Evolutionary conservation across 2,329 filamentous ascomycete species (phyloP), one percentile per base, ranked within the genome.

Genomic region (Aspergillus arachidicola): DNA sequence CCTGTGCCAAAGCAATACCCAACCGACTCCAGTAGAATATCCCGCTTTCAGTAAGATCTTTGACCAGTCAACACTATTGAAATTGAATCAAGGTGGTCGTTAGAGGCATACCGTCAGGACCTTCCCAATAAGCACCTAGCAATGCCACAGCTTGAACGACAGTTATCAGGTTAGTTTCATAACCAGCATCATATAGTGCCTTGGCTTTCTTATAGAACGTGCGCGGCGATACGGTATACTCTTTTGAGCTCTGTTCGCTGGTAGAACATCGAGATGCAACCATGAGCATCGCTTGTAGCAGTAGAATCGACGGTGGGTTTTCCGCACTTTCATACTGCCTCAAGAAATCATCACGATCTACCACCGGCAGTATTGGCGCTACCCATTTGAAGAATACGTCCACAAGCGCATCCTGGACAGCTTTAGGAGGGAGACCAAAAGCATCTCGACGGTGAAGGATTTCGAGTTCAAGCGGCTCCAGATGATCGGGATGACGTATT

Each of bases 21-120:
- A 66, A 32, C n/a, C 62, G 59, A 43, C 64, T 66, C 64, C 64
- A 66, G 28, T 66, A 66, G 58, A 66, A 66, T 36, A 66, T 55
- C 6, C 64, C 64, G 55, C 41, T 64, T 50, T 66, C 64, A n/a
- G 57, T 61, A 34, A 66, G 62, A 34, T 66, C 64, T 66, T 59
- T 38, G 11, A 23, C 28, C 6, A 5, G 46, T 63, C 57, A 65
- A 38, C 41, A 61, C 34, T 10, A 41, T 12, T n/a, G 28, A 19
- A 36, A 30, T 23, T 51, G 34, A 56, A 26, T 11, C 34, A 53
- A 10, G 41, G 43, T 12, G 32, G 4, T 11, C 16, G 11, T 19
- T 19, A 30, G 51, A n/a, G n/a, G 21, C 58, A 46, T 61, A 66
- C 64, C 64, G 57, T 66, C 64, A 5, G 60, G 64, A 2, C 64